These are phyloP conservation scores for Colletotrichum neosansevieriae DNA, from an alignment of 2,329 filamentous ascomycete species.

Conservation along the genomic window DNA sequence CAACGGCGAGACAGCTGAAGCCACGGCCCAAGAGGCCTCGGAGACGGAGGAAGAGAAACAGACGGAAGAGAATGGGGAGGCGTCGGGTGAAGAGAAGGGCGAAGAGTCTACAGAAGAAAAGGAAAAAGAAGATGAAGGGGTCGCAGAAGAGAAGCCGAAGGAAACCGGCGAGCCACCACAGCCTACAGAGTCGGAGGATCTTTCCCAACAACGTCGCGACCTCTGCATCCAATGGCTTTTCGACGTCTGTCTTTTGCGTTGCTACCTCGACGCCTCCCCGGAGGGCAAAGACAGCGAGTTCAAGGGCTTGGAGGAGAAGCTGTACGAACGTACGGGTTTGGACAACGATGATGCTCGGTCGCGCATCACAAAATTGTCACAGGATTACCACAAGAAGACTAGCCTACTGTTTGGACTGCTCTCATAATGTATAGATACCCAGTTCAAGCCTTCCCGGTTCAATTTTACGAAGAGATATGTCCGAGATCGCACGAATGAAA, in stretches of 20 bases:
- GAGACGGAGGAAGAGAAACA: constrained; percentile 36
- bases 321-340: constrained; percentile 61
- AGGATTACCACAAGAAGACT: constrained; percentile 87
- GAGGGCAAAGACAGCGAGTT: constrained; percentile 48
- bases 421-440: constrained; percentile 50
- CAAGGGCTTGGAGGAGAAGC: constrained; percentile 58
- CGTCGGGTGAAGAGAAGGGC: constrained; percentile 17
- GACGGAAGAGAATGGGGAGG: constrained; percentile 25
- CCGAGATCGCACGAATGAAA: not conserved
- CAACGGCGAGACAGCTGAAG: constrained; percentile 31
- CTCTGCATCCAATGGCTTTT: constrained; percentile 71
- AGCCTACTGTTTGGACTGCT: constrained; percentile 85
- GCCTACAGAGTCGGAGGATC: constrained; percentile 28
- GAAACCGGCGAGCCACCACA: constrained; percentile 35
- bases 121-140: constrained; percentile 30
- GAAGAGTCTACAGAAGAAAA: constrained; percentile 36
- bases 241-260: constrained; percentile 65
- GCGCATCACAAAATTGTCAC: constrained; percentile 72
- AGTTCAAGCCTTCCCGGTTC: not conserved
- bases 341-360: constrained; percentile 59
- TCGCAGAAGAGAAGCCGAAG: constrained; percentile 23
- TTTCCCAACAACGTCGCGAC: constrained; percentile 54
- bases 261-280: constrained; percentile 54
- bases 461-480: not conserved
- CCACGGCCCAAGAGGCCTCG: constrained; percentile 37